Evolutionary conservation across 495 filamentous ascomycete genomes (phyloP).

Genomic region (Parathielavia hyrcaniae): DNA sequence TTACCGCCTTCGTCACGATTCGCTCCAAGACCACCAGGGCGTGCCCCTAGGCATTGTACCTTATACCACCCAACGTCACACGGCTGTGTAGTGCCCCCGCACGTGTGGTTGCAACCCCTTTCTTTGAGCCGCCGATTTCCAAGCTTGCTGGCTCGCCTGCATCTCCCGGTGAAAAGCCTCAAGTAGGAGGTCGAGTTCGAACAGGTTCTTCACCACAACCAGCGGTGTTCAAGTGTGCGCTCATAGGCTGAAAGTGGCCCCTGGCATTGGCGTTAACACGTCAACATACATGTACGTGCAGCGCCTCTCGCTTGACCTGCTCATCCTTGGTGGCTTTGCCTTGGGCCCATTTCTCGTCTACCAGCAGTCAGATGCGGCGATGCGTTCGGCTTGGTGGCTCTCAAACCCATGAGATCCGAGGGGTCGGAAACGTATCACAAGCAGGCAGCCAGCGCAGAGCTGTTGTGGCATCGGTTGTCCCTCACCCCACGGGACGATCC

Average conservation of each 20-base stretch:
- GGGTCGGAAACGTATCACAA: background rate
- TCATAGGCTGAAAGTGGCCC: conserved; percentile 19
- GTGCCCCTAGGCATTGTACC: conserved; percentile 18
- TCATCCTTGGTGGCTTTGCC: background rate
- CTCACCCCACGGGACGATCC: background rate
- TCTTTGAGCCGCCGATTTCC: too few relatives aligned
- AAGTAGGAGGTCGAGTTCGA: background rate
- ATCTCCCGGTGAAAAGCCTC: too few relatives aligned
- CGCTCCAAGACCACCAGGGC: conserved; percentile 19
- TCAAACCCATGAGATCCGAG: too few relatives aligned
- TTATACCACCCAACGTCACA: background rate
- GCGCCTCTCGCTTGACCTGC: conserved; percentile 41
- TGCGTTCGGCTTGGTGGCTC: background rate
- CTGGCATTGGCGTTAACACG: conserved; percentile 16
- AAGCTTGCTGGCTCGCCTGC: too few relatives aligned
- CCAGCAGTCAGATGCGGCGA: background rate
- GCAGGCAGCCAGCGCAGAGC: background rate
- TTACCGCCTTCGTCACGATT: conserved; percentile 21
- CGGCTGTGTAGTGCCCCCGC: background rate
- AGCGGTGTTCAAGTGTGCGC: conserved; percentile 10
- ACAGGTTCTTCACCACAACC: background rate
- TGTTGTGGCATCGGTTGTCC: background rate
- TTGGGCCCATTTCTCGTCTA: too few relatives aligned
- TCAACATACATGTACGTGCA: conserved; percentile 29
- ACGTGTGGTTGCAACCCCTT: too few relatives aligned